phyloP scores from a whole-genome alignment of 2,329 filamentous ascomycete species.

The Acarospora socialis region DNA sequence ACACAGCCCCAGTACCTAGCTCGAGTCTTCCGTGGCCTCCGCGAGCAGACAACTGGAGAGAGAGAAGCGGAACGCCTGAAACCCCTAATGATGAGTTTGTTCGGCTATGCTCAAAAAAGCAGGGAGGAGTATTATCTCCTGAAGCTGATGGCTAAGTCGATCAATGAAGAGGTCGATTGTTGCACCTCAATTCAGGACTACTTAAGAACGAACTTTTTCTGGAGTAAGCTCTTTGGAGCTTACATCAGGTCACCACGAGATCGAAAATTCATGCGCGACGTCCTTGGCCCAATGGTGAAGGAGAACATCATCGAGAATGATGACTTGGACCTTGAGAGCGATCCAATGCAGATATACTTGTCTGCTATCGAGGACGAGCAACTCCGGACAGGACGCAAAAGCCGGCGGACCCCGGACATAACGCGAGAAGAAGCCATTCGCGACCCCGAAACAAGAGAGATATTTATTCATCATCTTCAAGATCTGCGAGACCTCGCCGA shows the following conservation, averaged over 20 bases:
- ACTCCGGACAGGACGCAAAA: conserved; percentile 74
- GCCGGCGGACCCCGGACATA: conserved; percentile 67
- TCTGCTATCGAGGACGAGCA: conserved; percentile 96
- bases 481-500: conserved; percentile 91
- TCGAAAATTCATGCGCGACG: conserved; percentile 77
- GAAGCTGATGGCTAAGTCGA: conserved; percentile 69
- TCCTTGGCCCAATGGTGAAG: conserved; percentile 71
- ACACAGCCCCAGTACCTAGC: conserved; percentile 93
- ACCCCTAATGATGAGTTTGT: conserved; percentile 87
- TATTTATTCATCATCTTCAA: conserved; percentile 88
- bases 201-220: conserved; percentile 80
- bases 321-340: conserved; percentile 82
- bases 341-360: conserved; percentile 92
- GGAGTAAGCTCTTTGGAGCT: conserved; percentile 70
- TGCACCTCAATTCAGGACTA: conserved; percentile 68
- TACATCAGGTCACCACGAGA: conserved; percentile 87
- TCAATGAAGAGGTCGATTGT: conserved; percentile 71
- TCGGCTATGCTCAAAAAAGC: conserved; percentile 92
- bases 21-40: conserved; percentile 68
- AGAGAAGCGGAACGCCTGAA: conserved; percentile 89
- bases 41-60: conserved; percentile 71
- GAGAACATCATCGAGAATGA: conserved; percentile 90
- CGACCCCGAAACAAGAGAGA: conserved; percentile 77
- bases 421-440: conserved; percentile 89
- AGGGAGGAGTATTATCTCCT: conserved; percentile 93